Evolutionary conservation across 106 monocot genomes (phyloP), one percentile per base, ranked within the genome.

Genomic region (Xerophyta viscosa): DNA sequence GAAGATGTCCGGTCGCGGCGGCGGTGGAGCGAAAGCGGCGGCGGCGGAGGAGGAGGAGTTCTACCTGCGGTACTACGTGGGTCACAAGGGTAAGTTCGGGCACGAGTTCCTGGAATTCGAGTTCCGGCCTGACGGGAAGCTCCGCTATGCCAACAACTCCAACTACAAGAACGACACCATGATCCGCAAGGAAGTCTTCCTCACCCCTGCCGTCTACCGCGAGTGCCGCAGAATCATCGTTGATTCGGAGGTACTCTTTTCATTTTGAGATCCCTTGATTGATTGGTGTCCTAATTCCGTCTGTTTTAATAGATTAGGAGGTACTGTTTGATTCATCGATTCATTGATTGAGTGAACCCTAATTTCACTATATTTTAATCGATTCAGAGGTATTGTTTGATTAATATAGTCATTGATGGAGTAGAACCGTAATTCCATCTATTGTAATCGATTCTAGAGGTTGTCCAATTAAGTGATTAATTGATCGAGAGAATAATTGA

Each of bases 121-220:
- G 87, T 93, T 93, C 74, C 87, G 92, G 26, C 92, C 92, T 46
- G 92, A 92, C 57, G 92, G 92, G 13, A 92, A 87, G 71, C 87
- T 92, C 41, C 82, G 92, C 18, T 92, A 92, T 61, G 92, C 87
- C 50, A 92, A 92, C 83, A 92, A 92, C 66, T 92, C 92, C 44
- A 92, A 92, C 79, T 92, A 92, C 83, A 92, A 92, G 74, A 92
- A 92, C 76, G 92, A 92, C 63, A 92, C 92, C 65, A 92, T 92
- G 79, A 92, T 92, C 73, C 92, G 92, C 65, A 92, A 87, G 66
- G 92, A 92, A 77, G 79, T 93, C 52, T 93, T 83, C 77, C 63
- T 93, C 64, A 77, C 83, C 36, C 80, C 87, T n/a, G 65, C 87
- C 31, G 87, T 87, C 37, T 68, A 87, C 45, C 87, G 87, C 54